Conservation (phyloP, 208 protist genomes). For the Crithidia bombi region DNA sequence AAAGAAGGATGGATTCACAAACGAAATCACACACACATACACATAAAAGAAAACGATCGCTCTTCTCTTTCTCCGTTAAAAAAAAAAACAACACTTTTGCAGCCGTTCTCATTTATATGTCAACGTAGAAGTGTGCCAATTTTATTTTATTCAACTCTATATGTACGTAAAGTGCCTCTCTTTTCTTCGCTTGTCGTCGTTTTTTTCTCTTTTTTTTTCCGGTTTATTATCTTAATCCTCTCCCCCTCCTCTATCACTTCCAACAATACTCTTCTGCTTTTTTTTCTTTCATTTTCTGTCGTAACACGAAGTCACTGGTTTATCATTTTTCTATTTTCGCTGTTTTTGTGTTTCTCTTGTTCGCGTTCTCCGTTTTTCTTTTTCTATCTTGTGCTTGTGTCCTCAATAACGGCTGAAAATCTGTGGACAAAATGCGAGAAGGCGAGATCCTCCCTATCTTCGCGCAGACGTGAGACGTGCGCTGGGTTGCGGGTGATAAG, state of each 20-base stretch:
- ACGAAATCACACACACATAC: no score
- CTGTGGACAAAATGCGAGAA: not conserved
- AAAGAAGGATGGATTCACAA: no score
- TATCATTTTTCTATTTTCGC: not conserved
- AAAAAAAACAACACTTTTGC: no score
- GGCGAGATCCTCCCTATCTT: not conserved
- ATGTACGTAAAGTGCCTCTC: no score
- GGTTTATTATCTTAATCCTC: not conserved
- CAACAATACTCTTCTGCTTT: not conserved
- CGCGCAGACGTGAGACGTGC: not conserved
- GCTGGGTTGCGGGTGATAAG: not conserved
- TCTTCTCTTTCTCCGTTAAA: no score
- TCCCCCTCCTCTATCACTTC: not conserved
- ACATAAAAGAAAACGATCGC: no score
- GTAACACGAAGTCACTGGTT: not conserved
- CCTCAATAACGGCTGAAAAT: not conserved
- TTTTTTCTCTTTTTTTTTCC: constrained; percentile 5
- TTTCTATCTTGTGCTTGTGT: no score
- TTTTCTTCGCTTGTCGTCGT: no score
- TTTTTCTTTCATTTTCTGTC: constrained; percentile 5
- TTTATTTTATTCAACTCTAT: no score
- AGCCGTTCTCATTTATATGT: not conserved
- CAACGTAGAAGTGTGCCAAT: no score
- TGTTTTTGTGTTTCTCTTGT: constrained; percentile 3
- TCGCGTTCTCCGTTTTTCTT: no score